Conservation (phyloP, 1,284 basidiomycete species). For the Marasmius oreades region DNA sequence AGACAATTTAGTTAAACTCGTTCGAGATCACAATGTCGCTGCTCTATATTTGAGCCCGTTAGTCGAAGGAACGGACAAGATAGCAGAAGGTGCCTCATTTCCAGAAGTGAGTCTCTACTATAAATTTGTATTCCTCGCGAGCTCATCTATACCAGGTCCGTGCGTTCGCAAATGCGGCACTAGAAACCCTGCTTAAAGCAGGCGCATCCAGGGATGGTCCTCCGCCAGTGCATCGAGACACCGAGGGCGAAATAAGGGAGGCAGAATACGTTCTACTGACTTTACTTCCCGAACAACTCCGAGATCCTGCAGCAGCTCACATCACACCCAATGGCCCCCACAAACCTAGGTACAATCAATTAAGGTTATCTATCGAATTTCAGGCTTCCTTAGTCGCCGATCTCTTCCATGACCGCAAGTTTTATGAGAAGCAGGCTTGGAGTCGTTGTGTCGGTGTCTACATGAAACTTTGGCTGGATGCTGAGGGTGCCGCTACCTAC, state of each 20-base stretch:
- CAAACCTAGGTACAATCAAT: slow-evolving; percentile 43
- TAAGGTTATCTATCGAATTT: slow-evolving; percentile 61
- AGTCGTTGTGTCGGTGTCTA: slow-evolving; percentile 70
- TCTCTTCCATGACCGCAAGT: slow-evolving; percentile 67
- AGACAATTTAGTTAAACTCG: slow-evolving; percentile 97
- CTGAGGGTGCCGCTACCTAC: slow-evolving; percentile 45
- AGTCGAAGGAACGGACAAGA: slow-evolving; percentile 89
- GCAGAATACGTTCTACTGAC: slow-evolving; percentile 56
- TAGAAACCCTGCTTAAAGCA: slow-evolving; percentile 74
- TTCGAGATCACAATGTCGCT: slow-evolving; percentile 88
- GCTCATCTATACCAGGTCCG: slow-evolving; percentile 57
- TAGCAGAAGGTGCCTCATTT: slow-evolving; percentile 91
- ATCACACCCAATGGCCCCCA: slow-evolving; percentile 44
- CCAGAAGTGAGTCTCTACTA: slow-evolving; percentile 67
- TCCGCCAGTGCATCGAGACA: slow-evolving; percentile 63
- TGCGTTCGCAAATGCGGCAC: slow-evolving; percentile 82
- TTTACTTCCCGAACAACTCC: slow-evolving; percentile 53
- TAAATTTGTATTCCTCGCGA: slow-evolving; percentile 13
- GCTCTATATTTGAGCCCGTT: slow-evolving; percentile 87
- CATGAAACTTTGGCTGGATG: slow-evolving; percentile 65
- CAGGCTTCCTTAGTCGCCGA: slow-evolving; percentile 75
- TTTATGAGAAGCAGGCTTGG: slow-evolving; percentile 67
- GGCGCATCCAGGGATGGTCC: slow-evolving; percentile 75
- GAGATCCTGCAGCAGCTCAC: slow-evolving; percentile 32
- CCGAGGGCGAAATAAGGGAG: slow-evolving; percentile 56